Percentiles rank a stretch among this genome's conserved stretches.
These are phyloP conservation scores for Trichodelitschia bisporula DNA, from an alignment of 495 filamentous ascomycete genomes.

Conservation along the genomic window DNA sequence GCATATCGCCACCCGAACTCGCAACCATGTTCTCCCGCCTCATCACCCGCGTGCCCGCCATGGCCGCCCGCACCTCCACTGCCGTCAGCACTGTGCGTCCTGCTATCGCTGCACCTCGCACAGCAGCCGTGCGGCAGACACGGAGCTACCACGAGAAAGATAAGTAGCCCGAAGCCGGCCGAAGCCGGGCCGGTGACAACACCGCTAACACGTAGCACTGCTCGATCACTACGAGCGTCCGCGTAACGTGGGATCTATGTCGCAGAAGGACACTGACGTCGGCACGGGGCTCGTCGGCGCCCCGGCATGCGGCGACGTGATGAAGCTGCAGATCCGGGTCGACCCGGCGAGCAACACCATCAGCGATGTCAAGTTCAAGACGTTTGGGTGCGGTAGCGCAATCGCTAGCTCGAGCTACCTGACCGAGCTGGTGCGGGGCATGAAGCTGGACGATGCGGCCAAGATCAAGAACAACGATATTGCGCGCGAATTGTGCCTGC, in stretches of 20 bases:
- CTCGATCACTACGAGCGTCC: slow-evolving; percentile 88
- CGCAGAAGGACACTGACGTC: slow-evolving; percentile 67
- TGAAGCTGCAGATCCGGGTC: slow-evolving; percentile 97
- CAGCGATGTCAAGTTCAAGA: slow-evolving; percentile 91
- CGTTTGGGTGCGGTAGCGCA: slow-evolving; percentile 89
- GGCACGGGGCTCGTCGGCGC: slow-evolving; percentile 93
- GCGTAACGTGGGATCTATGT: slow-evolving; percentile 82
- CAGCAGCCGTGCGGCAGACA: slow-evolving; percentile 9
- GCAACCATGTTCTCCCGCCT: too few species aligned
- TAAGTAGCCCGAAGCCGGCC: slow-evolving; percentile 14
- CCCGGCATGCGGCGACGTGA: slow-evolving; percentile 83
- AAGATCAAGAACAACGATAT: slow-evolving; percentile 93
- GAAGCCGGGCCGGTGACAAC: not conserved
- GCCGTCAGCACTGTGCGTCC: too few species aligned
- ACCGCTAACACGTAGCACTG: slow-evolving; percentile 23
- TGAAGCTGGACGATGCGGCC: slow-evolving; percentile 84
- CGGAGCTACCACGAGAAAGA: slow-evolving; percentile 40
- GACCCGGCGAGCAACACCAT: slow-evolving; percentile 76
- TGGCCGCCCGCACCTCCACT: too few species aligned
- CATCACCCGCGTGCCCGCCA: too few species aligned
- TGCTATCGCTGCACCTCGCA: too few species aligned
- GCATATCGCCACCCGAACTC: too few species aligned
- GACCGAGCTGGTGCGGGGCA: slow-evolving; percentile 78
- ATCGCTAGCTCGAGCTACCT: slow-evolving; percentile 81
- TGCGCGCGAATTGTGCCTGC: slow-evolving; percentile 82